Conservation (phyloP, 1,284 basidiomycete species). For the Moesziomyces sp. region DNA sequence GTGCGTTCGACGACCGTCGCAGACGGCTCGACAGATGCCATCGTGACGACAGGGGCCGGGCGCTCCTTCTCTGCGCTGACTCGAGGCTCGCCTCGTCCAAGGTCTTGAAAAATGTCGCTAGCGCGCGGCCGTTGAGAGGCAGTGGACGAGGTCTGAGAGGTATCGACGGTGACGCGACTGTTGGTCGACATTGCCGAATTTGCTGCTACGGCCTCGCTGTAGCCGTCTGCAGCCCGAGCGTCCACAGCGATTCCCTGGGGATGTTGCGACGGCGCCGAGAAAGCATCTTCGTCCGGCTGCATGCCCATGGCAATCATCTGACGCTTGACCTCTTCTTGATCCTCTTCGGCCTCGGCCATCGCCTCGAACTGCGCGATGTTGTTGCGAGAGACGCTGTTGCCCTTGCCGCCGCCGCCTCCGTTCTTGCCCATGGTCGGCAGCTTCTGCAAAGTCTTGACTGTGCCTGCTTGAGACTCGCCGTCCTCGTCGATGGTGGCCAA, state of each 20-base stretch:
- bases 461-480: conserved; percentile 56
- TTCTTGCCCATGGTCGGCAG: conserved; percentile 47
- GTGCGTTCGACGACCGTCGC: conserved; percentile 1
- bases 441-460: conserved; percentile 46
- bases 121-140: conserved; percentile 33
- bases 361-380: conserved; percentile 56
- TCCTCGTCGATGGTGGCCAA: conserved; percentile 60
- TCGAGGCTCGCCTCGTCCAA: neutral
- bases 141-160: conserved; percentile 23
- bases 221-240: neutral
- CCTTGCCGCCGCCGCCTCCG: conserved; percentile 22
- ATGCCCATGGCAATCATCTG: conserved; percentile 51
- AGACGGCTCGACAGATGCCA: neutral
- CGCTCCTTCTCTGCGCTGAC: neutral
- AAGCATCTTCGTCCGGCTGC: conserved; percentile 49
- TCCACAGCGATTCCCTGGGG: neutral
- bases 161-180: conserved; percentile 10
- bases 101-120: conserved; percentile 48
- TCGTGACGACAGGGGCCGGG: neutral
- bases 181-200: neutral
- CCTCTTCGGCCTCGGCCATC: conserved; percentile 53
- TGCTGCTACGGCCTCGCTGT: neutral
- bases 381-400: conserved; percentile 49
- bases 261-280: conserved; percentile 6
- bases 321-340: conserved; percentile 53